These are phyloP conservation scores for Rossbeevera mucosa DNA, from an alignment of 768 basidiomycete species.

Conservation along the genomic window DNA sequence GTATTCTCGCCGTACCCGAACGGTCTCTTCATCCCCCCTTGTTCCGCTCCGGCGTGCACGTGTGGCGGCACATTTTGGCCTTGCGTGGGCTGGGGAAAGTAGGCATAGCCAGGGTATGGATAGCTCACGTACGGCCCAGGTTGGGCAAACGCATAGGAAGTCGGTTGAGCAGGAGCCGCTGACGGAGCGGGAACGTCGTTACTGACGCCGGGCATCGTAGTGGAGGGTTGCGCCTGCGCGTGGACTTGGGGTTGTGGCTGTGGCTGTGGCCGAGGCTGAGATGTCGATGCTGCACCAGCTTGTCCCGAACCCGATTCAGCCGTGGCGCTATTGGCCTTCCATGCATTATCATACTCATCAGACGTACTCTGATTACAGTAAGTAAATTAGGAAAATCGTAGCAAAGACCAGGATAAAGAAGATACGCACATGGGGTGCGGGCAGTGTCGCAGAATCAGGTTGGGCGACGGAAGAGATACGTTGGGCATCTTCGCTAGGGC, in stretches of 20 bases:
- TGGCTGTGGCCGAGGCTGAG: conserved; percentile 19
- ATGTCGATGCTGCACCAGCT: conserved; percentile 12
- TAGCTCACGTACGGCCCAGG: conserved; percentile 34
- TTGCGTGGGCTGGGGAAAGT: conserved; percentile 27
- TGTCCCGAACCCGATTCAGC: conserved; percentile 29
- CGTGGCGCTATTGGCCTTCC: conserved; percentile 54
- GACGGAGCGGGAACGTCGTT: conserved; percentile 19
- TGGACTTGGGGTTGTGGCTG: conserved; percentile 6
- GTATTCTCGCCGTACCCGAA: conserved; percentile 25
- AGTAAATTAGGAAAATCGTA: conserved; percentile 6
- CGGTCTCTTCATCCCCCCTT: conserved; percentile 26
- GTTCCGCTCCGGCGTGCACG: conserved; percentile 24
- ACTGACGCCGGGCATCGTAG: conserved; percentile 14
- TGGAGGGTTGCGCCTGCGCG: conserved; percentile 9
- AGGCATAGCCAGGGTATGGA: conserved; percentile 33
- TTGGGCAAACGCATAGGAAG: conserved; percentile 29
- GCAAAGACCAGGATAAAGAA: background rate
- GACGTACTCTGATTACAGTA: conserved; percentile 34
- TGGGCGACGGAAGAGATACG: conserved; percentile 19
- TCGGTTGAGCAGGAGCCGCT: conserved; percentile 24
- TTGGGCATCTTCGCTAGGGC: conserved; percentile 29
- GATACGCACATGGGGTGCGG: conserved; percentile 26
- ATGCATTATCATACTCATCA: conserved; percentile 56
- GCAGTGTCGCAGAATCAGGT: conserved; percentile 21
- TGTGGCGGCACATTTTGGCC: conserved; percentile 21